A percentile compares a stretch with the other conserved stretches of the same genome.
Evolutionary conservation across 306 rosid species (phyloP).

Genomic region (Glycine soja): DNA sequence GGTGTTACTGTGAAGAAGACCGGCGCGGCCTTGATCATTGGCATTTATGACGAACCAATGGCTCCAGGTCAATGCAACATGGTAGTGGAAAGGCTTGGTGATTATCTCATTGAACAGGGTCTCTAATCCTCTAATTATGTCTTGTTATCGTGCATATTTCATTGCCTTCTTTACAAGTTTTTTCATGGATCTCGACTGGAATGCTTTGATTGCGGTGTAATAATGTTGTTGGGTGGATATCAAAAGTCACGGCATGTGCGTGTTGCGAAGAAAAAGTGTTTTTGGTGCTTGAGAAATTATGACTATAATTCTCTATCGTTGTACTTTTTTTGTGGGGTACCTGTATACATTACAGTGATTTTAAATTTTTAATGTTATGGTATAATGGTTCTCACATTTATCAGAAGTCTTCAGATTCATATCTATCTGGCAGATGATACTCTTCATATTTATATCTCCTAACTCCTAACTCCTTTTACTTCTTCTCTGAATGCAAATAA

Average conservation of each 20-base stretch:
- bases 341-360: constrained; percentile 55
- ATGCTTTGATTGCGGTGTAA: constrained; percentile 68
- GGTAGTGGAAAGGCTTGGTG: constrained; percentile 96
- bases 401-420: constrained; percentile 41
- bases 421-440: not conserved
- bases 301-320: constrained; percentile 56
- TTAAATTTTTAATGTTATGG: constrained; percentile 58
- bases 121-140: constrained; percentile 57
- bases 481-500: not conserved
- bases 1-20: constrained; percentile 90
- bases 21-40: constrained; percentile 69
- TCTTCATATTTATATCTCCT: no score
- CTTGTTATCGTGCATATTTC: constrained; percentile 50
- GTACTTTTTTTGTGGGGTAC: constrained; percentile 61
- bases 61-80: constrained; percentile 86
- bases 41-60: constrained; percentile 91
- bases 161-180: constrained; percentile 51
- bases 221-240: constrained; percentile 50
- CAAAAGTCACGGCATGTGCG: constrained; percentile 51
- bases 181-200: constrained; percentile 53
- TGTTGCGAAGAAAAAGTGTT: constrained; percentile 57
- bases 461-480: no score
- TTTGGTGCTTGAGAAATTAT: constrained; percentile 72
- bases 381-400: constrained; percentile 69
- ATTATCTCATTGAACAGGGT: constrained; percentile 83